Evolutionary conservation across 2,329 filamentous ascomycete genomes (phyloP).

Genomic region (Fusarium cicatricum): DNA sequence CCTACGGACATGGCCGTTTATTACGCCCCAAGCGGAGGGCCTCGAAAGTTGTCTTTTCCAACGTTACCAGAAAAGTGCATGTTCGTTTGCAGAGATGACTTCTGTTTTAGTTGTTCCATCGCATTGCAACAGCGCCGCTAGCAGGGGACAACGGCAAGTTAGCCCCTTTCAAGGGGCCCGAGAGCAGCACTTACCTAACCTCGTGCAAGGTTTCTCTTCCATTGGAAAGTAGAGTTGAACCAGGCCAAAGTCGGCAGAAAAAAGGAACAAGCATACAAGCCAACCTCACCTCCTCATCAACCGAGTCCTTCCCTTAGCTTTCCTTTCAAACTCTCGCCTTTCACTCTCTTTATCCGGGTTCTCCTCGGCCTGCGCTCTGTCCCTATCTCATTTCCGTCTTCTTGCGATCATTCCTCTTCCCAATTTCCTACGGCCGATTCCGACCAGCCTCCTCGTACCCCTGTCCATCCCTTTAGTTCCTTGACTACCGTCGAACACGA

Average conservation of each 20-base stretch:
- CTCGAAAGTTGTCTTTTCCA: not conserved
- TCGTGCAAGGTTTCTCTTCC: conserved; percentile 29
- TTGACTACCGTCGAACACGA: conserved; percentile 39
- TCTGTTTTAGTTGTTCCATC: conserved; percentile 6
- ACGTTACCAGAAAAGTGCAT: conserved; percentile 11
- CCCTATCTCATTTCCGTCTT: conserved; percentile 19
- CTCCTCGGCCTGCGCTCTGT: conserved; percentile 15
- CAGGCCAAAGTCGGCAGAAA: conserved; percentile 30
- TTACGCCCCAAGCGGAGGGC: not conserved
- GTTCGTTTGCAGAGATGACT: conserved; percentile 19
- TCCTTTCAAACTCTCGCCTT: conserved; percentile 31
- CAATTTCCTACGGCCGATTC: conserved; percentile 19
- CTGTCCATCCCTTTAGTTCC: conserved; percentile 35
- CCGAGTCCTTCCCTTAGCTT: conserved; percentile 26
- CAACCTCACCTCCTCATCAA: conserved; percentile 28
- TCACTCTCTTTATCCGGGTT: conserved; percentile 25
- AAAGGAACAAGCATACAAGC: conserved; percentile 33
- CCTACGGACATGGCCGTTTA: conserved; percentile 12
- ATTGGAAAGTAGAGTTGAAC: conserved; percentile 10
- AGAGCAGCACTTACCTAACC: conserved; percentile 23
- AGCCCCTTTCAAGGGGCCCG: conserved; percentile 32
- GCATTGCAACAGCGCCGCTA: conserved; percentile 19
- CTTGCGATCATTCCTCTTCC: conserved; percentile 20
- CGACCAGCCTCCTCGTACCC: conserved; percentile 18
- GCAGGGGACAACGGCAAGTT: conserved; percentile 26